Evolutionary conservation across 2,329 filamentous ascomycete genomes (phyloP), one percentile per base, ranked within the genome.

Genomic region (Colletotrichum endophyticum): DNA sequence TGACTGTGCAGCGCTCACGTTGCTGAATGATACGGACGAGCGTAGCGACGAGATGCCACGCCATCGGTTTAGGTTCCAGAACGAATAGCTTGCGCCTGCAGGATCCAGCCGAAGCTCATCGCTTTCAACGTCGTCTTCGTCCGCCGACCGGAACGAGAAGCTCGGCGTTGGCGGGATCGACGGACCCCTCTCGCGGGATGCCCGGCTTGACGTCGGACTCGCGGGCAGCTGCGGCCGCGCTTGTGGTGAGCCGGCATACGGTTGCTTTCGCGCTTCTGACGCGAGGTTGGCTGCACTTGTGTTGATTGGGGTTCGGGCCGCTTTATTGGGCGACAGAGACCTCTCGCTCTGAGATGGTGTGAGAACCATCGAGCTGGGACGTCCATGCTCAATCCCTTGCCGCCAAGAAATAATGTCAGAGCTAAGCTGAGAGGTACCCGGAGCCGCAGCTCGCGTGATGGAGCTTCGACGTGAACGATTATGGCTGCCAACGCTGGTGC

Each of bases 401-500:
- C 96, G 92, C 96, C 96, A 99, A 66, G 92, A 94, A 78, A 98
- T 90, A 79, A 98, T 98, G 78, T 99, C 96, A 1, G 93, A 88
- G 70, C 81, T 85, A 25, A 84, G 75, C 62, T 85, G 85, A 49
- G 82, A 79, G 2, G 82, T 78, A 3, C 80, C 80, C 2, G 81
- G 79, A 2, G 84, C 80, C 8, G 44, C 78, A 57, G 59, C 71
- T 75, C 84, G 86, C 15, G 84, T 85, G 3, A 94, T 84, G 2
- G 92, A 94, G 11, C 89, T 89, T 8, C 90, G 86, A 32, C 90
- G 84, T 13, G 90, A 92, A 49, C 88, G 87, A 9, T 81, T 73
- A 77, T 88, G 86, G 74, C 88, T 88, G 72, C 87, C 85, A 2
- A 84, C 85, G 78, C 90, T 92, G 1, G 87, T 89, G 67, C 87